Conservation (phyloP, 2,329 filamentous ascomycete genomes). For the Penicillium psychrosexuale region DNA sequence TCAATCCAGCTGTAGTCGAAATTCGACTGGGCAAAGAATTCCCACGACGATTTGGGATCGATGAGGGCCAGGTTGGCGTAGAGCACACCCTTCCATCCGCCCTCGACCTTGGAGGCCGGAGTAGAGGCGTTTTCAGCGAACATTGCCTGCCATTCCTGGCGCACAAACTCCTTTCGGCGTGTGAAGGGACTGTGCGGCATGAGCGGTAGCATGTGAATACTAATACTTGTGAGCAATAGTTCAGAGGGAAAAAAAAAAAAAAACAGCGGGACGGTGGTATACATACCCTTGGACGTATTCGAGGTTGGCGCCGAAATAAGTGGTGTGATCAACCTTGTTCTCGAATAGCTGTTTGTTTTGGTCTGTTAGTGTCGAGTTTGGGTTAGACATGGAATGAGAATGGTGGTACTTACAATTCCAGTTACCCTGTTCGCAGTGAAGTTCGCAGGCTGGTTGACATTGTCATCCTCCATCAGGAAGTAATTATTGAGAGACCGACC, state of each 20-base stretch:
- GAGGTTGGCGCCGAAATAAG: slow-evolving; percentile 73
- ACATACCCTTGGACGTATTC: slow-evolving; percentile 64
- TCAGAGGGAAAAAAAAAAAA: not conserved
- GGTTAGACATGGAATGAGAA: not conserved
- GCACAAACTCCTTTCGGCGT: slow-evolving; percentile 67
- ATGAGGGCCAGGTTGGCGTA: slow-evolving; percentile 78
- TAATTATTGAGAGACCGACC: slow-evolving; percentile 71
- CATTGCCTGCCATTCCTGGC: slow-evolving; percentile 76
- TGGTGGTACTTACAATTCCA: slow-evolving; percentile 48
- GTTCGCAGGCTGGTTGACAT: slow-evolving; percentile 67
- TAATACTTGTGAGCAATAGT: slow-evolving; percentile 38
- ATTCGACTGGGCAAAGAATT: slow-evolving; percentile 66
- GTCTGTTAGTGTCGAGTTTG: not conserved
- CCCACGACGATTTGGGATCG: slow-evolving; percentile 66
- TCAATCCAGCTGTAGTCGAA: slow-evolving; percentile 67
- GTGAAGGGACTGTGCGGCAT: slow-evolving; percentile 66
- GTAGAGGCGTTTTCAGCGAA: slow-evolving; percentile 68
- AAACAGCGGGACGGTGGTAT: slow-evolving; percentile 2
- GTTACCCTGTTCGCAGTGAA: slow-evolving; percentile 76
- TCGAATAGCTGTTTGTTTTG: slow-evolving; percentile 63
- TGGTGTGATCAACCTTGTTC: slow-evolving; percentile 91
- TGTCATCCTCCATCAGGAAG: slow-evolving; percentile 73
- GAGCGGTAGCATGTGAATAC: slow-evolving; percentile 81
- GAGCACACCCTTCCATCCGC: slow-evolving; percentile 83
- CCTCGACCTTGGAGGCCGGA: slow-evolving; percentile 53